phyloP scores from a whole-genome alignment of 139 green algal genomes.

The Picochlorum sp. region DNA sequence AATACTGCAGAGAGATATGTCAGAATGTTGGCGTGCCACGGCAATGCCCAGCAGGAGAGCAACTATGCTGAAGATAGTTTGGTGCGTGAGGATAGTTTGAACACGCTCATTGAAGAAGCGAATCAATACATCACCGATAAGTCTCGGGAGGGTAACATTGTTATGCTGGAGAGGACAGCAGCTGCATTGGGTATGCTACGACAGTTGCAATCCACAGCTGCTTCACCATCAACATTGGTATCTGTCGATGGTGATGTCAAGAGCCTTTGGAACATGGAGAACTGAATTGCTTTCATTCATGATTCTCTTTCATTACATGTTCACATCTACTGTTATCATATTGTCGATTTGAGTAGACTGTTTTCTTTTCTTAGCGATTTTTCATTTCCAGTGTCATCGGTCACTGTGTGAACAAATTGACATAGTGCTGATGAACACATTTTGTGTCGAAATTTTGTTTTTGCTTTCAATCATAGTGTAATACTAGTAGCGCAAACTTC shows the following conservation, averaged over 20 bases:
- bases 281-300: too few relatives aligned
- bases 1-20: conserved; percentile 47
- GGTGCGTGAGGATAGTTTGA: not conserved
- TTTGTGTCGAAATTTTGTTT: too few relatives aligned
- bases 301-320: too few relatives aligned
- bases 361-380: too few relatives aligned
- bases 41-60: not conserved
- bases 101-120: not conserved
- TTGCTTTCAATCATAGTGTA: too few relatives aligned
- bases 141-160: not conserved
- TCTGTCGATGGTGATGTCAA: not conserved
- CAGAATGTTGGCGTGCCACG: not conserved
- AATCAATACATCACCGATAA: not conserved
- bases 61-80: not conserved
- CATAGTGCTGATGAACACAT: too few relatives aligned
- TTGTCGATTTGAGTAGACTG: too few relatives aligned
- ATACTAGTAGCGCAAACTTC: too few relatives aligned
- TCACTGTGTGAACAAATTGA: too few relatives aligned
- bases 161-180: conserved; percentile 20
- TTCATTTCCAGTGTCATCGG: too few relatives aligned
- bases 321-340: too few relatives aligned
- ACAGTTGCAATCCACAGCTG: conserved; percentile 23
- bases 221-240: conserved; percentile 33
- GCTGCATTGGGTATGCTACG: conserved; percentile 34
- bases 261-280: too few relatives aligned